A percentile compares a stretch with the other conserved stretches of the same genome.
Evolutionary conservation across 345 rosid species (phyloP).

Genomic region (Populus euphratica): DNA sequence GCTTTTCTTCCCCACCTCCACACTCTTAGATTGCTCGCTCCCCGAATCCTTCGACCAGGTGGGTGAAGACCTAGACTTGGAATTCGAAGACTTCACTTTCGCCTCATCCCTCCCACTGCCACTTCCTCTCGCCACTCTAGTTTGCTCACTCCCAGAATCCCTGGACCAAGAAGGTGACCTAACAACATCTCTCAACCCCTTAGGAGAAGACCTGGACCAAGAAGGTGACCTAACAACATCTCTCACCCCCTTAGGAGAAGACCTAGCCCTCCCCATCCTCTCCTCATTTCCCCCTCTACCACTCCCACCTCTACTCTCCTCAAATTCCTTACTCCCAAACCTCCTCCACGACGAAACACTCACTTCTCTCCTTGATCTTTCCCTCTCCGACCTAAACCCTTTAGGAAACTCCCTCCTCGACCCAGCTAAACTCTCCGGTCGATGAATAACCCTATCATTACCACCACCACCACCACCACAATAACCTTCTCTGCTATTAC

Average conservation of each 20-base stretch:
- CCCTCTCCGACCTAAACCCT: conserved; percentile 81
- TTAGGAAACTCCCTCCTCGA: conserved; percentile 79
- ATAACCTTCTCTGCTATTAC: conserved; percentile 24
- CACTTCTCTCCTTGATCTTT: conserved; percentile 66
- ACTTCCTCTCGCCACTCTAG: conserved; percentile 27
- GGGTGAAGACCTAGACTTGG: conserved; percentile 62
- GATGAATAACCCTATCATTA: conserved; percentile 34
- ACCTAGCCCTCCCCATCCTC: conserved; percentile 21
- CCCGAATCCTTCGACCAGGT: conserved; percentile 86
- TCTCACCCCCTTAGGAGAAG: no score
- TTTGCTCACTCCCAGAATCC: conserved; percentile 43
- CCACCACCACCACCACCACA: conserved; percentile 16
- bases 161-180: conserved; percentile 56
- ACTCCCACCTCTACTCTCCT: conserved; percentile 27
- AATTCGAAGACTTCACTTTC: conserved; percentile 36
- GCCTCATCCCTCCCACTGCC: conserved; percentile 33
- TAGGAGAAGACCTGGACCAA: no score
- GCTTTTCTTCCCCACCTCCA: conserved; percentile 30
- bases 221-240: no score
- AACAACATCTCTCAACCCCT: conserved; percentile 36
- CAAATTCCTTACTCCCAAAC: conserved; percentile 43
- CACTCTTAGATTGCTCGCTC: conserved; percentile 51
- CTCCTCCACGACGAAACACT: conserved; percentile 78
- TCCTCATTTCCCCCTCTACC: conserved; percentile 27
- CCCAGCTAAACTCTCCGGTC: conserved; percentile 74